A percentile compares a stretch with the other conserved stretches of the same genome.
Evolutionary conservation across 176 grass and related monocot species (phyloP).

Genomic region (Aegilops tauschii): DNA sequence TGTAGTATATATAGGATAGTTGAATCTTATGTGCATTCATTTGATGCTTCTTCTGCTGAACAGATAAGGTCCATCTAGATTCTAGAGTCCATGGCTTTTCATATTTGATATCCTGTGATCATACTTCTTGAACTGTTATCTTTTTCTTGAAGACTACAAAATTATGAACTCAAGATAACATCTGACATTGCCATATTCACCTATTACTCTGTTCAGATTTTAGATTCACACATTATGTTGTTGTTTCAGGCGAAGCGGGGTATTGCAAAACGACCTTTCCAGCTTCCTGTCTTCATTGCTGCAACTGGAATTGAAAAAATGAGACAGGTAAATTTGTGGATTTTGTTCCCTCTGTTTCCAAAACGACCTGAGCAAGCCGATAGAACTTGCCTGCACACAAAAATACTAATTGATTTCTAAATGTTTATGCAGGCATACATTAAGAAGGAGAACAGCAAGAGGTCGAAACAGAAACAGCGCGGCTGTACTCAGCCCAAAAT

Average conservation of each 20-base stretch:
- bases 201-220: too few relatives aligned
- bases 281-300: constrained; percentile 90
- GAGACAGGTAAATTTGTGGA: not conserved
- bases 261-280: constrained; percentile 94
- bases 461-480: constrained; percentile 86
- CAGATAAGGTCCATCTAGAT: too few relatives aligned
- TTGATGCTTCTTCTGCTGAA: too few relatives aligned
- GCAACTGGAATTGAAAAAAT: not conserved
- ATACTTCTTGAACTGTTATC: too few relatives aligned
- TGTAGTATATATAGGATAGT: constrained; percentile 28
- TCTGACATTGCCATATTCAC: too few relatives aligned
- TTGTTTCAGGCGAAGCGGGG: constrained; percentile 83
- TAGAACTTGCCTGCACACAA: not conserved
- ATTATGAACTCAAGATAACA: too few relatives aligned
- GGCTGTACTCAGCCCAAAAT: constrained; percentile 96
- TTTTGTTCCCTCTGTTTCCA: not conserved
- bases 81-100: too few relatives aligned
- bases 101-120: too few relatives aligned
- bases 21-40: too few relatives aligned
- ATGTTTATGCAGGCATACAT: constrained; percentile 78
- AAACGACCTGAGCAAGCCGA: not conserved
- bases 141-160: too few relatives aligned
- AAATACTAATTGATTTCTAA: constrained; percentile 6
- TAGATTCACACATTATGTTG: not conserved
- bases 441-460: constrained; percentile 97